Evolutionary conservation across 805 yeast species (phyloP).

Genomic region (Komagataella mondaviorum): DNA sequence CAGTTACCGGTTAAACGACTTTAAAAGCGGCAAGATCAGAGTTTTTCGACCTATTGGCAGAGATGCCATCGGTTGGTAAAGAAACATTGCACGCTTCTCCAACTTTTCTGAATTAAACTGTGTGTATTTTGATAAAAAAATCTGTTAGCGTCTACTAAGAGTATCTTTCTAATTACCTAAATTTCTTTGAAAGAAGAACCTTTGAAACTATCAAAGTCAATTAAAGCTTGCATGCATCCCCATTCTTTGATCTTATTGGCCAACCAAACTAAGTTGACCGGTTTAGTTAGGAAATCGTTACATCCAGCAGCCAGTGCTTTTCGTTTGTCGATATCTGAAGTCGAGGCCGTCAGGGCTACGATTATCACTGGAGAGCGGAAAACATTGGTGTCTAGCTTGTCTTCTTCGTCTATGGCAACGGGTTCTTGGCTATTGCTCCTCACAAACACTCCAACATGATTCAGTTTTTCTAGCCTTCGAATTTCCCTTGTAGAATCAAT

Average conservation of each 20-base stretch:
- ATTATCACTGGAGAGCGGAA: conserved; percentile 94
- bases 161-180: background rate
- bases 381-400: conserved; percentile 41
- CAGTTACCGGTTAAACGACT: conserved; percentile 54
- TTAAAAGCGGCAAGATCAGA: conserved; percentile 67
- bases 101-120: background rate
- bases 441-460: conserved; percentile 56
- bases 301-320: conserved; percentile 96
- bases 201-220: conserved; percentile 91
- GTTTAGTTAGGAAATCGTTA: conserved; percentile 91
- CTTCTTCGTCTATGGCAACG: conserved; percentile 22
- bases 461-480: conserved; percentile 66
- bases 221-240: conserved; percentile 98
- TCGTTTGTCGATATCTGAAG: conserved; percentile 71
- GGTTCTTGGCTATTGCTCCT: conserved; percentile 5
- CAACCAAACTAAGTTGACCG: conserved; percentile 89
- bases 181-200: conserved; percentile 11
- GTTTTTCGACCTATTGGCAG: conserved; percentile 73
- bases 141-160: background rate
- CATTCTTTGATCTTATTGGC: conserved; percentile 90
- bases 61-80: conserved; percentile 61
- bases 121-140: background rate
- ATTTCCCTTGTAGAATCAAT: conserved; percentile 91
- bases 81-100: too few relatives aligned
- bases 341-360: conserved; percentile 91